Conservation (phyloP, 2,329 filamentous ascomycete genomes). For the Talaromyces atroroseus region DNA sequence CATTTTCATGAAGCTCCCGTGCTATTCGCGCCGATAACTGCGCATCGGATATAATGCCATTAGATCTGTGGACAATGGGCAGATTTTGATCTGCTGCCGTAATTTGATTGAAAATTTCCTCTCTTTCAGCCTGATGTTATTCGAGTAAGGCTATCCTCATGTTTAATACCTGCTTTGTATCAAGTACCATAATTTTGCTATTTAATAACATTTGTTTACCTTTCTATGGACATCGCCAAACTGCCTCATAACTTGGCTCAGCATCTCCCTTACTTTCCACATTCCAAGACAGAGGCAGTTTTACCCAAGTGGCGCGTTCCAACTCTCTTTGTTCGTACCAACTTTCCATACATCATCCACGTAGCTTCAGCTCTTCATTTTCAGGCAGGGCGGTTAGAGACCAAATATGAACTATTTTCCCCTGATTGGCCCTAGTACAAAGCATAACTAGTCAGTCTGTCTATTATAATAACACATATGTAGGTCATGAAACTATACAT, state of each 20-base stretch:
- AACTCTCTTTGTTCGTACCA: background rate
- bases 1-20: background rate
- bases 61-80: background rate
- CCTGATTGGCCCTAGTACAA: background rate
- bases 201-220: background rate
- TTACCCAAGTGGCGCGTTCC: background rate
- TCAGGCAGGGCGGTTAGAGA: background rate
- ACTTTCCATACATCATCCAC: background rate
- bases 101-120: background rate
- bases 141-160: background rate
- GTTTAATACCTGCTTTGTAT: background rate
- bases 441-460: background rate
- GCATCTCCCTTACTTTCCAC: background rate
- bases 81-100: background rate
- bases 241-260: background rate
- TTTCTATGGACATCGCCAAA: background rate
- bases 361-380: background rate
- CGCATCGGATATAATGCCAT: background rate
- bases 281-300: background rate
- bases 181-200: background rate
- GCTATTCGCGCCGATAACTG: background rate
- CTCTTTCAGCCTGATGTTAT: too few relatives aligned
- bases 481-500: background rate
- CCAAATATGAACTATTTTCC: background rate
- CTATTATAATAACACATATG: background rate